Evolutionary conservation across 2,329 filamentous ascomycete genomes (phyloP).

Genomic region (Colletotrichum sublineola): DNA sequence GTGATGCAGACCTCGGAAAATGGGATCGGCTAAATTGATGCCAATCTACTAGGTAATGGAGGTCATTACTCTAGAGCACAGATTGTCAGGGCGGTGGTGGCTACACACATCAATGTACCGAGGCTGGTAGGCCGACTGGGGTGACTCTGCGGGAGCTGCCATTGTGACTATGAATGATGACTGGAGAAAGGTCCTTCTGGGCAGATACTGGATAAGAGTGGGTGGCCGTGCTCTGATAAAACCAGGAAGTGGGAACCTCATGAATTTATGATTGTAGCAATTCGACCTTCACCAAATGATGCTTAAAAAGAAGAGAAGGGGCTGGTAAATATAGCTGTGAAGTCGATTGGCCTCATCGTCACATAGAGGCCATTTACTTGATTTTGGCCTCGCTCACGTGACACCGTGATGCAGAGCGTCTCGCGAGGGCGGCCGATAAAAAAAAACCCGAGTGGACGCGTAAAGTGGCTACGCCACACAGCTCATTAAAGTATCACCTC

Average conservation of each 20-base stretch:
- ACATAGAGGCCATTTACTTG: constrained; percentile 10
- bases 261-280: not conserved
- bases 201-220: constrained; percentile 11
- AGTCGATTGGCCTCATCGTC: constrained; percentile 18
- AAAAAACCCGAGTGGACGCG: constrained; percentile 5
- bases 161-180: constrained; percentile 24
- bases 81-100: not conserved
- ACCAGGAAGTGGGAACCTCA: constrained; percentile 11
- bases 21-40: constrained; percentile 94
- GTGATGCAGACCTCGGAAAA: constrained; percentile 88
- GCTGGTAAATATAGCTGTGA: not conserved
- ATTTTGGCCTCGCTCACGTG: constrained; percentile 34
- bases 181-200: constrained; percentile 9
- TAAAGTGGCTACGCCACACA: constrained; percentile 21
- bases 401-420: constrained; percentile 32
- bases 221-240: constrained; percentile 8
- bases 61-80: constrained; percentile 39
- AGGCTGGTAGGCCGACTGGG: constrained; percentile 55
- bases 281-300: not conserved
- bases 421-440: not conserved
- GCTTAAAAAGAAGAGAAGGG: not conserved
- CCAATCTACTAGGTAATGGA: constrained; percentile 71
- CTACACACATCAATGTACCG: constrained; percentile 73
- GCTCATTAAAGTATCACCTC: not conserved
- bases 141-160: constrained; percentile 23